phyloP scores from a whole-genome alignment of 1,139 yeast genomes.

The Maudiozyma humilis region DNA sequence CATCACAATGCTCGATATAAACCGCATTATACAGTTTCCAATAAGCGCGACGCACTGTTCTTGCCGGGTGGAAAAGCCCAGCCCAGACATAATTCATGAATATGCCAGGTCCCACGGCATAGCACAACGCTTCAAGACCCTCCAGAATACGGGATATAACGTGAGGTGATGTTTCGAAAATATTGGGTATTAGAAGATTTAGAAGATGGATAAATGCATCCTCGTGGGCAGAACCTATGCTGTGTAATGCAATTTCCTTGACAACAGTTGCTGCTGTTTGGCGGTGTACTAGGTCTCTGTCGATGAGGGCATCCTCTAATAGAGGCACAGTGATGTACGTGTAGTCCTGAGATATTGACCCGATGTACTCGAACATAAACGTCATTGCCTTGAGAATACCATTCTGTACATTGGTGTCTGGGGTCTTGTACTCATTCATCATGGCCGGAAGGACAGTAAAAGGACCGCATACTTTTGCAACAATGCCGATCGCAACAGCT shows the following conservation, averaged over 20 bases:
- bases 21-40: slow-evolving; percentile 79
- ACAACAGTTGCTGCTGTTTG: slow-evolving; percentile 93
- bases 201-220: slow-evolving; percentile 69
- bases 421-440: slow-evolving; percentile 91
- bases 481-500: slow-evolving; percentile 96
- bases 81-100: slow-evolving; percentile 73
- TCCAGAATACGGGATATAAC: slow-evolving; percentile 78
- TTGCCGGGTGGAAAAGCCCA: slow-evolving; percentile 90
- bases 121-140: slow-evolving; percentile 66
- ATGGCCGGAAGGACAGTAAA: slow-evolving; percentile 93
- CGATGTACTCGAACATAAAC: slow-evolving; percentile 90
- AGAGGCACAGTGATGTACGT: slow-evolving; percentile 74
- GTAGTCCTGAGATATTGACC: slow-evolving; percentile 75
- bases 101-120: slow-evolving; percentile 68
- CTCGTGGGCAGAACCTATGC: slow-evolving; percentile 66
- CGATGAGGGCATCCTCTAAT: slow-evolving; percentile 83
- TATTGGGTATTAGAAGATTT: slow-evolving; percentile 71
- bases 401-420: slow-evolving; percentile 89
- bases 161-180: slow-evolving; percentile 92
- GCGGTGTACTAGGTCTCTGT: slow-evolving; percentile 85
- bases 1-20: slow-evolving; percentile 65
- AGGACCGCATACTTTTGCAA: slow-evolving; percentile 89
- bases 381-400: slow-evolving; percentile 89
- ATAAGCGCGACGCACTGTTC: slow-evolving; percentile 73
- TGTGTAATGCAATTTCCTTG: slow-evolving; percentile 71